phyloP scores from a whole-genome alignment of 1,284 basidiomycete species.

The Apiotrichum sp. region DNA sequence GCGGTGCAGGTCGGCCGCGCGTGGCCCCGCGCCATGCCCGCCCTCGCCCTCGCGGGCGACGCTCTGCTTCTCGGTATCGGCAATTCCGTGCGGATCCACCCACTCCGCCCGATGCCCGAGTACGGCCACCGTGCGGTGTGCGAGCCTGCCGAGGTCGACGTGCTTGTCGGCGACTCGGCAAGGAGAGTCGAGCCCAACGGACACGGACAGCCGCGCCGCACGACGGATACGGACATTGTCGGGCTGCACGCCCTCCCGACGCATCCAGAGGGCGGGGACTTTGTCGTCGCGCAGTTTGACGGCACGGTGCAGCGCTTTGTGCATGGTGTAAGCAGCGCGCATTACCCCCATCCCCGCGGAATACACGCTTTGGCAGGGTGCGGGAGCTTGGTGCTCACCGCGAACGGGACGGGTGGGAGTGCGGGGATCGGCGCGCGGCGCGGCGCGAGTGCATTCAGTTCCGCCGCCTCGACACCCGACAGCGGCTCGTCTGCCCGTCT shows the following conservation, averaged over 20 bases:
- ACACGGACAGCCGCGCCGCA: background rate
- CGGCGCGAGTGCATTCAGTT: too few species aligned
- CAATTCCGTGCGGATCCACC: constrained; percentile 27
- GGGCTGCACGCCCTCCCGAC: constrained; percentile 23
- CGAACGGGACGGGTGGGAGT: background rate
- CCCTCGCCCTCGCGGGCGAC: constrained; percentile 21
- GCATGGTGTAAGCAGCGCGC: constrained; percentile 6
- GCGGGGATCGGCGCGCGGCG: background rate
- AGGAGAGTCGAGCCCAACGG: too few species aligned
- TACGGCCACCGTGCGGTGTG: background rate
- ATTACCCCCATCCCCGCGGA: constrained; percentile 14
- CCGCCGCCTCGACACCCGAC: background rate
- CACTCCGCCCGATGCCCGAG: constrained; percentile 11
- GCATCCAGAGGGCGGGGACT: background rate
- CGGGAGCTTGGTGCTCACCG: constrained; percentile 24
- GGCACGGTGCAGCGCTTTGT: constrained; percentile 32
- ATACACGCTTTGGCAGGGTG: constrained; percentile 13
- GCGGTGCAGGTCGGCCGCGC: constrained; percentile 35
- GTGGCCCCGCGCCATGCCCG: constrained; percentile 38
- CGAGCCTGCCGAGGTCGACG: background rate
- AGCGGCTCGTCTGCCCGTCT: constrained; percentile 17
- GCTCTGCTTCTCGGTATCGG: constrained; percentile 33
- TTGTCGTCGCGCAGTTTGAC: constrained; percentile 35
- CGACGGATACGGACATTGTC: constrained; percentile 31
- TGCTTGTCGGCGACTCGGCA: background rate